Evolutionary conservation across 1,284 basidiomycete species (phyloP), one percentile per base, ranked within the genome.

Genomic region (Jaminaea rosea): DNA sequence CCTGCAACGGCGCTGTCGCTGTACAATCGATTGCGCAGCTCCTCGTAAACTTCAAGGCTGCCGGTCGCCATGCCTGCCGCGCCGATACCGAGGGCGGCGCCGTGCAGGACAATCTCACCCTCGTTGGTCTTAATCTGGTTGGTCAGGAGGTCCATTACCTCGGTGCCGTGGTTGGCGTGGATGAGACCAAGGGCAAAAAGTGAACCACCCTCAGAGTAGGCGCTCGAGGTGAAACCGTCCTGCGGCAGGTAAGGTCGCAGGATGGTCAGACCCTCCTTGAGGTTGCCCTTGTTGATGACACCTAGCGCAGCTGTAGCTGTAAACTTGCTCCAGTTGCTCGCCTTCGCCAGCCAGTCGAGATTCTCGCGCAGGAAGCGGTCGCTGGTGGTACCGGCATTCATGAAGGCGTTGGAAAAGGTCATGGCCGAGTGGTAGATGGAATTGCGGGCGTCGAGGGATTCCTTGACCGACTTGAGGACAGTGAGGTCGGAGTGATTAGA

Each of bases 291-390:
- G 59, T 73, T 67, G 55, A 73, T 61, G 36, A 73, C 71, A 41
- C 72, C 72, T 21, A 73, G 60, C 17, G 72, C 72, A 13, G 72
- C 69, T 13, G 72, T 73, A 17, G 72, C 72, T 9, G 70, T 72
- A 50, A 73, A 73, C 56, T 73, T 73, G 61, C 62, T 66, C 72
- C 72, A 73, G 55, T 73, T 73, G 62, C 67, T 68, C 15, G 72
- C 72, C 55, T 71, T 71, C 34, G 70, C 70, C 21, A 73, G 65
- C 72, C 72, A 73, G 28, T 72, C 72, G 46, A 73, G 63, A 55
- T 72, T 73, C 48, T 72, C 70, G 39, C 72, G 66, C 47, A 73
- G 51, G 60, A 73, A 73, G 54, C 65, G 59, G 55, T 73, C 72
- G 48, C 69, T 72, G n/a, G 68, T 66, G 32, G 72, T 73, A 34